phyloP scores from a whole-genome alignment of 345 rosid species.

The Populus tremula region DNA sequence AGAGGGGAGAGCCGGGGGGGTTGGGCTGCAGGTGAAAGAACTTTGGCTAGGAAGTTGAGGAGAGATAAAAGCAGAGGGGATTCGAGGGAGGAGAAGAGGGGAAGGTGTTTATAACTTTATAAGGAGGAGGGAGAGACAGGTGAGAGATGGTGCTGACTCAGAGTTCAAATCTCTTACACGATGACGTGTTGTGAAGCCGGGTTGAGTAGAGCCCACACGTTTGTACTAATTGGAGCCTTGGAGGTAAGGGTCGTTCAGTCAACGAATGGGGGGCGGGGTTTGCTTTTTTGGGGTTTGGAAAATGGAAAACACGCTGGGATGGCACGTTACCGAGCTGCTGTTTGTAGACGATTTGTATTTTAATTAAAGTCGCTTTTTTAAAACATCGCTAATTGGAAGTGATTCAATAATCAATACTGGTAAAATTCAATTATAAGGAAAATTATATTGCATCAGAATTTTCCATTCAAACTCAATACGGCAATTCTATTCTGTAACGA shows the following conservation, averaged over 20 bases:
- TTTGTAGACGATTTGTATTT: too few species aligned
- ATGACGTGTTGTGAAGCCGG: background rate
- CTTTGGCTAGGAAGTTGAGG: background rate
- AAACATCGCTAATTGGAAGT: too few species aligned
- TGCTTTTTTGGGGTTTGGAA: background rate
- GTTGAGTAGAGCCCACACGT: conserved; percentile 1
- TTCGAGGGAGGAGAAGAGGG: background rate
- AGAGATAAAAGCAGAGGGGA: background rate
- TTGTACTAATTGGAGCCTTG: background rate
- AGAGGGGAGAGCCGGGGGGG: background rate
- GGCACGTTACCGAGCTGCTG: too few species aligned
- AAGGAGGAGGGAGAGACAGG: background rate
- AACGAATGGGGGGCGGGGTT: too few species aligned
- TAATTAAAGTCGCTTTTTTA: too few species aligned
- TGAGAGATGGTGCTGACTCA: conserved; percentile 42
- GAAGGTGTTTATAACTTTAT: conserved; percentile 26
- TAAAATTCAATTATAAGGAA: too few species aligned
- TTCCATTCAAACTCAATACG: too few species aligned
- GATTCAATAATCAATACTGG: too few species aligned
- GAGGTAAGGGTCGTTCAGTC: background rate
- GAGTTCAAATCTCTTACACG: conserved; percentile 27
- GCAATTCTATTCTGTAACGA: too few species aligned
- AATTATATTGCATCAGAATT: too few species aligned
- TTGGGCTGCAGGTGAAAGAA: background rate
- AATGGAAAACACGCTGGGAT: too few species aligned